A percentile compares a stretch with the other conserved stretches of the same genome.
Evolutionary conservation across 345 rosid species (phyloP).

Genomic region (Viola odorata): DNA sequence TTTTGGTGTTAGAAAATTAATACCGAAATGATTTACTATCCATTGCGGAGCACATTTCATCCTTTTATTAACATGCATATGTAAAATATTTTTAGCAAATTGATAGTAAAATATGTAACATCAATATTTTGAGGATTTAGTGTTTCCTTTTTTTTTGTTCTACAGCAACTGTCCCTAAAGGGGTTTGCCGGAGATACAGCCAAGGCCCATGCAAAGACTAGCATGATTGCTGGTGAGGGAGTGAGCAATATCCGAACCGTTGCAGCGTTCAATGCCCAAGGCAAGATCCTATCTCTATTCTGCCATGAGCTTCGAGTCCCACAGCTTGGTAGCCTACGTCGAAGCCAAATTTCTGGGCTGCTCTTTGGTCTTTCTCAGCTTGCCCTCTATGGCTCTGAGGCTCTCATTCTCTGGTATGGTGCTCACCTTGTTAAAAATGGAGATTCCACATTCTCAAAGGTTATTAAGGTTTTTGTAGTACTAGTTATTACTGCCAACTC

Average conservation of each 20-base stretch:
- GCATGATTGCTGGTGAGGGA: conserved; percentile 99
- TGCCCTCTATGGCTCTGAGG: conserved; percentile 89
- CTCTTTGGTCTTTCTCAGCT: conserved; percentile 97
- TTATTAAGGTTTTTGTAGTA: conserved; percentile 95
- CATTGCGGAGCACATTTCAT: too few species aligned
- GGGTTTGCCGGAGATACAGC: conserved; percentile 99
- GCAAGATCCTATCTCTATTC: conserved; percentile 78
- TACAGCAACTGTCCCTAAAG: conserved; percentile 93
- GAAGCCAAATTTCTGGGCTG: conserved; percentile 83
- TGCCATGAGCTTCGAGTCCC: conserved; percentile 78
- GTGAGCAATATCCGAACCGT: conserved; percentile 98
- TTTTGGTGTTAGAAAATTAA: too few species aligned
- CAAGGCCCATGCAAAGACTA: conserved; percentile 97
- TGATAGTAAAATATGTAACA: background rate
- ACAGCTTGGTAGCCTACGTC: conserved; percentile 60
- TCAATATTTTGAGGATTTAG: conserved; percentile 3
- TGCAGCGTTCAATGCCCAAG: conserved; percentile 95
- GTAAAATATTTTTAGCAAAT: background rate
- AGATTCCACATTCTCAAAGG: conserved; percentile 88
- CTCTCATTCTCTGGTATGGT: conserved; percentile 96
- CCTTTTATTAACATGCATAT: too few species aligned
- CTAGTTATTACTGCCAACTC: conserved; percentile 94
- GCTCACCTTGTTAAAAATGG: conserved; percentile 87
- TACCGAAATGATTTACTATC: too few species aligned
- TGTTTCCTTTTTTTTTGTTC: conserved; percentile 20